Base-by-base conservation (phyloP, 2,329 filamentous ascomycete species). In the Epichloe gansuensis region DNA sequence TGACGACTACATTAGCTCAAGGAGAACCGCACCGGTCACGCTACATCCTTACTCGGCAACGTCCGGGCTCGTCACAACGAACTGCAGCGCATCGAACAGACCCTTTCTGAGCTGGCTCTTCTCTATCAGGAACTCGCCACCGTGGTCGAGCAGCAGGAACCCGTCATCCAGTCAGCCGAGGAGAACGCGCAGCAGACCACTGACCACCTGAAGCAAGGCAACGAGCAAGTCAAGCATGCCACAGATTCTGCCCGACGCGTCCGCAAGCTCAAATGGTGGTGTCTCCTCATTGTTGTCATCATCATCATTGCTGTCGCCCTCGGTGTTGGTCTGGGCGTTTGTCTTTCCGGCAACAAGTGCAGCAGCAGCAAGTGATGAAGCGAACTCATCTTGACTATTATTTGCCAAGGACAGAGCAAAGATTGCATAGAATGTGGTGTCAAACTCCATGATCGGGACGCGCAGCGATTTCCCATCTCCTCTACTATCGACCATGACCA, bases 11-110 rank as follows among this genome's bases (percentile, higher is more conserved):
- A 31, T 38, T 37, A 90, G 85, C 81, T 91, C 62, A 83, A 82
- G 63, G 81, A 77, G 61, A 90, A 88, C 74, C 85, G 85, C 58
- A 81, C 80, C 45, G 85, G 83, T 52, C 84, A 88, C 63, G 87
- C 86, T 43, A 80, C 76, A 49, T 82, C 83, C 15, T 81, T 89
- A 7, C 81, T 91, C 48, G 86, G 86, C 58, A 85, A 85, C 57
- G 88, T 91, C 41, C 85, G 86, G 58, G 86, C 86, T 39, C 86
- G 88, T 52, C 88, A 91, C 74, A 88, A 86, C 65, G 88, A 91
- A 70, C 83, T 91, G 57, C 80, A 88, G 70, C 81, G 81, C 67
- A 91, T 93, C 60, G 86, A 91, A 69, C 76, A 80, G 65, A 89
- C 85, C 5, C 76, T 91, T 58, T 72, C 73, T 38, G 85, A 91